Base-by-base conservation (phyloP, 108 stramenopile genomes). In the Thalassiosira profunda region DNA sequence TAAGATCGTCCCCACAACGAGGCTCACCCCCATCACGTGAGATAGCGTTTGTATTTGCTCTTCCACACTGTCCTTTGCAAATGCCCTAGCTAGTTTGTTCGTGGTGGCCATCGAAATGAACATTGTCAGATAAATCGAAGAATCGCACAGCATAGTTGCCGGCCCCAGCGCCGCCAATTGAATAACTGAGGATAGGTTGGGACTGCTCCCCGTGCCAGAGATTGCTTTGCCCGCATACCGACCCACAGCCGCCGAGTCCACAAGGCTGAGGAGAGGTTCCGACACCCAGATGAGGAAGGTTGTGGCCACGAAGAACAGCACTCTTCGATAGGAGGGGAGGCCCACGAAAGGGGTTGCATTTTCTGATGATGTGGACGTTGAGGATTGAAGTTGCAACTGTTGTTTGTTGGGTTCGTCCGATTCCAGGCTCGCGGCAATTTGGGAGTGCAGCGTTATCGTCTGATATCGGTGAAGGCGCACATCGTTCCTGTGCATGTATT, bases 101-200 rank as follows among this genome's bases (percentile, higher is more conserved):
- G 98, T 98, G 11, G 97, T 96, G 14, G 95, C 92, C 41, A 97
- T 92, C 14, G 93, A 84, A 66, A 98, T 74, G 60, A 97, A 97
- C 55, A 85, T 85, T 41, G 84, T 91, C 33, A 89, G 53, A 57
- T 97, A 98, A 5, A 96, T 71, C 0, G 76, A 44, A 20, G 79
- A 80, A 64, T 98, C 97, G 64, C 89, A 89, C 2, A 98, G 63
- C 52, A 91, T 94, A 6, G 96, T 97, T 10, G 96, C 96, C 3
- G 98, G 98, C 23, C 98, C 98, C 12, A 98, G 72, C 7, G 96
- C 87, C 3, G 98, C 98, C 28, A 98, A 76, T 66, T 96, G 93
- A 11, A 84, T 37, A 4, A 90, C 84, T 12, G 76, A 75, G 15
- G 63, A 68, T 36, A 67, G 55, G 44, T 59, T 54, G 1, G 66